These are phyloP conservation scores for Yamadazyma friedrichii DNA, from an alignment of 1,139 yeast genomes.

Conservation along the genomic window DNA sequence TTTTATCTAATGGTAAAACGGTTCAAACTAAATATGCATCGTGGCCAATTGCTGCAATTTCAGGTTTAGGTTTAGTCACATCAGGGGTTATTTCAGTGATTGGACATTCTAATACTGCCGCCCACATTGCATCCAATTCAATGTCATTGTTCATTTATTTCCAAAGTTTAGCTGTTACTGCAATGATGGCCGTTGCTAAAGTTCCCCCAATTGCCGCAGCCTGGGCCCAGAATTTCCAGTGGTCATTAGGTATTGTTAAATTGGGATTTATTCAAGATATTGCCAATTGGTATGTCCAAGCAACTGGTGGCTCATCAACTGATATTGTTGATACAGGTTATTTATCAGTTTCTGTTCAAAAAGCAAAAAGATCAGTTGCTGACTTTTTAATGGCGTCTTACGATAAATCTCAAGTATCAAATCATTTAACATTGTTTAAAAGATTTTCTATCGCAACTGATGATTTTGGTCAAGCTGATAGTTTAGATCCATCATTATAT, in stretches of 20 bases:
- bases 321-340: conserved; percentile 57
- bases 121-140: conserved; percentile 94
- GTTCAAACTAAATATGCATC: conserved; percentile 93
- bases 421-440: conserved; percentile 26
- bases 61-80: conserved; percentile 82
- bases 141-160: conserved; percentile 90
- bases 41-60: conserved; percentile 94
- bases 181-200: conserved; percentile 93
- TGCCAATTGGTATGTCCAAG: conserved; percentile 90
- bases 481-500: conserved; percentile 53
- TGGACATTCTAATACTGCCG: conserved; percentile 92
- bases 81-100: conserved; percentile 84
- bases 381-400: conserved; percentile 19
- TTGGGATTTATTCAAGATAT: conserved; percentile 81
- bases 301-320: conserved; percentile 92
- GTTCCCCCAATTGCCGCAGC: conserved; percentile 98
- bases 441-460: conserved; percentile 37
- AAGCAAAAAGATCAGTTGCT: conserved; percentile 32
- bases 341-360: conserved; percentile 80
- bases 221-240: conserved; percentile 95
- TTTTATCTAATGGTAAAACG: conserved; percentile 83
- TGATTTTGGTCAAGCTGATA: conserved; percentile 48
- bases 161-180: conserved; percentile 88
- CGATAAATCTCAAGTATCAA: conserved; percentile 16
- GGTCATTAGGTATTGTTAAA: conserved; percentile 91